Evolutionary conservation across 208 protist species (phyloP).

Genomic region (Acanthamoeba rhysodes): DNA sequence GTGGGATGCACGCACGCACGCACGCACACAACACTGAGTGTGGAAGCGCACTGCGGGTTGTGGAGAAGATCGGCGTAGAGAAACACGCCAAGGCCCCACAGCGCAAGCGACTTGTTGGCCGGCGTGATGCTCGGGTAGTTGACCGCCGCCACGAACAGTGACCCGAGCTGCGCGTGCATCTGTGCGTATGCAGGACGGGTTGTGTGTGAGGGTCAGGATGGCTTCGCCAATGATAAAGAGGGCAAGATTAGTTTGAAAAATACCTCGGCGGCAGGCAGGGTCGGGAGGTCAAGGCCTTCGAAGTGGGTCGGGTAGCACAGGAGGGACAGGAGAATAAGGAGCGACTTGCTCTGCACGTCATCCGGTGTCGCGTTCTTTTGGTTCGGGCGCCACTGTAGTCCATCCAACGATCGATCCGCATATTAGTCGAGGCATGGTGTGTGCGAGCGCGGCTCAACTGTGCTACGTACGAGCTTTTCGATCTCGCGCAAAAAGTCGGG

Average conservation of each 20-base stretch:
- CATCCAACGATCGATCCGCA: not conserved
- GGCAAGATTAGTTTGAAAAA: not conserved
- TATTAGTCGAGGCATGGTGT: no score
- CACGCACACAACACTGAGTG: not conserved
- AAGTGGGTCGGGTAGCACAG: conserved; percentile 74
- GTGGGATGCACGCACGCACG: not conserved
- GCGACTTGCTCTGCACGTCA: conserved; percentile 64
- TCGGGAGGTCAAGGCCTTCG: not conserved
- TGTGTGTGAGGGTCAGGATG: not conserved
- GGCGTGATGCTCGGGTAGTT: conserved; percentile 49
- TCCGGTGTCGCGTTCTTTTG: conserved; percentile 72
- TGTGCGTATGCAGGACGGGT: not conserved
- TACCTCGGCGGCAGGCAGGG: conserved; percentile 66
- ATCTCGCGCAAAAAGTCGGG: conserved; percentile 75
- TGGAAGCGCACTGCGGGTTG: not conserved
- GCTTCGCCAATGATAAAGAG: not conserved
- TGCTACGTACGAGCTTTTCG: conserved; percentile 61
- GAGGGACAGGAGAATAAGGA: conserved; percentile 60
- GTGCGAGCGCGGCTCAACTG: not conserved
- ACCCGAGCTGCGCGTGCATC: conserved; percentile 49
- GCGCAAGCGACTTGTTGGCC: conserved; percentile 69
- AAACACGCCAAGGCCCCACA: conserved; percentile 72
- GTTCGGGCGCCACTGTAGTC: conserved; percentile 53
- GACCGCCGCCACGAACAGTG: conserved; percentile 33
- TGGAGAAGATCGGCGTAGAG: conserved; percentile 65